Evolutionary conservation across 2,329 filamentous ascomycete genomes (phyloP).

Genomic region (Aspergillus uvarum): DNA sequence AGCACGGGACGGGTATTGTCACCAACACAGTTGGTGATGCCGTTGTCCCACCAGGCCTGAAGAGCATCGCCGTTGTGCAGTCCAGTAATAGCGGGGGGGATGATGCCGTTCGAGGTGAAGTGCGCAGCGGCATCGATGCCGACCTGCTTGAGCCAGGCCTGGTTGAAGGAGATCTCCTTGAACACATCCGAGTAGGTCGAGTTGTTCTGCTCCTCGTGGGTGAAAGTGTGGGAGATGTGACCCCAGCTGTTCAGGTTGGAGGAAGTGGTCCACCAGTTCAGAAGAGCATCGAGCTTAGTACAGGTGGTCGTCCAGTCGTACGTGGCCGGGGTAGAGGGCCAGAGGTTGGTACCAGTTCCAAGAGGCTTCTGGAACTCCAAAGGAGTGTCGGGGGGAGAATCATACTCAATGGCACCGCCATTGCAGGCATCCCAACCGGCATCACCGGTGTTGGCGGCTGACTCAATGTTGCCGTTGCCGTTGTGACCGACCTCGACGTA

Average conservation of each 20-base stretch:
- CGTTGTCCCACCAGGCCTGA: constrained; percentile 58
- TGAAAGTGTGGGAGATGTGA: constrained; percentile 64
- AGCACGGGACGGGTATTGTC: constrained; percentile 61
- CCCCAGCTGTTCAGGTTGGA: constrained; percentile 55
- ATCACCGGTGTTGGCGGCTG: constrained; percentile 25
- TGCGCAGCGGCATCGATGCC: constrained; percentile 49
- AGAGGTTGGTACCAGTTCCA: constrained; percentile 52
- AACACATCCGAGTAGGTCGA: constrained; percentile 58
- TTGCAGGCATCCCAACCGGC: constrained; percentile 28
- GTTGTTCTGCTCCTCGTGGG: constrained; percentile 59
- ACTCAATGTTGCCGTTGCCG: constrained; percentile 54
- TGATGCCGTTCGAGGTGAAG: constrained; percentile 57
- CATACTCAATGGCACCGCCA: constrained; percentile 47
- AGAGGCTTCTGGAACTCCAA: constrained; percentile 53
- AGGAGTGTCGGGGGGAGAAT: constrained; percentile 46
- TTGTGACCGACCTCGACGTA: constrained; percentile 58
- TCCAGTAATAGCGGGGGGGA: constrained; percentile 64
- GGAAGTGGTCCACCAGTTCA: constrained; percentile 55
- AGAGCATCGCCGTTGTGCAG: constrained; percentile 65
- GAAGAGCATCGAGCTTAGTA: constrained; percentile 51
- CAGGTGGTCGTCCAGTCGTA: constrained; percentile 55
- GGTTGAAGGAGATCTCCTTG: constrained; percentile 62
- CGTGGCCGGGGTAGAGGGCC: constrained; percentile 46
- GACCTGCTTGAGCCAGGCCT: constrained; percentile 57
- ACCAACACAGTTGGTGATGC: constrained; percentile 61